Percentiles rank a stretch among this genome's conserved stretches.
Conservation (phyloP, 805 yeast species). For the Cyberlindnera meyerae region DNA sequence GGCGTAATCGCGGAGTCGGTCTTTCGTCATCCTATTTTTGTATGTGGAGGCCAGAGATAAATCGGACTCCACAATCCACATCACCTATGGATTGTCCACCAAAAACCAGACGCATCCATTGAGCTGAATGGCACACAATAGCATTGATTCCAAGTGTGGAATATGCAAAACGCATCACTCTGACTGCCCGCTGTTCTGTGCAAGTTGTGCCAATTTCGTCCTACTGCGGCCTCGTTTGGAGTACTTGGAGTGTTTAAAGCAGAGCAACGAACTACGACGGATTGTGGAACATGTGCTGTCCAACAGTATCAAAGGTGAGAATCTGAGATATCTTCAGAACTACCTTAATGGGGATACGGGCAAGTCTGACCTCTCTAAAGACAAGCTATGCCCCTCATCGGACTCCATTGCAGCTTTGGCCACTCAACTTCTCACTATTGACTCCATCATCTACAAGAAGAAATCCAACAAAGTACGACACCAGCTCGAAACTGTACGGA, state of each 20-base stretch:
- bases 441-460: constrained; percentile 17
- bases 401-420: constrained; percentile 21
- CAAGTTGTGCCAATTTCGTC: constrained; percentile 13
- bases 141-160: constrained; percentile 4
- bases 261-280: constrained; percentile 4
- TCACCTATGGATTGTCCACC: too few species aligned
- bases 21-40: too few species aligned
- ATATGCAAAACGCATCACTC: constrained; percentile 5
- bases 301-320: constrained; percentile 15
- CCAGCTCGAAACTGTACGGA: constrained; percentile 8
- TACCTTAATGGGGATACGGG: constrained; percentile 5
- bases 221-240: constrained; percentile 13
- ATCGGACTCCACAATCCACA: too few species aligned
- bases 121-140: too few species aligned
- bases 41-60: too few species aligned
- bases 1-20: too few species aligned
- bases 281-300: constrained; percentile 14
- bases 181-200: constrained; percentile 10
- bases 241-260: constrained; percentile 11
- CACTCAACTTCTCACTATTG: constrained; percentile 22
- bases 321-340: constrained; percentile 10
- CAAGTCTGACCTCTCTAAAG: neutral
- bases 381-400: neutral
- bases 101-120: too few species aligned
- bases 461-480: constrained; percentile 11